Evolutionary conservation across 2,329 filamentous ascomycete species (phyloP), one percentile per base, ranked within the genome.

Genomic region (Cladosporium colombiae): DNA sequence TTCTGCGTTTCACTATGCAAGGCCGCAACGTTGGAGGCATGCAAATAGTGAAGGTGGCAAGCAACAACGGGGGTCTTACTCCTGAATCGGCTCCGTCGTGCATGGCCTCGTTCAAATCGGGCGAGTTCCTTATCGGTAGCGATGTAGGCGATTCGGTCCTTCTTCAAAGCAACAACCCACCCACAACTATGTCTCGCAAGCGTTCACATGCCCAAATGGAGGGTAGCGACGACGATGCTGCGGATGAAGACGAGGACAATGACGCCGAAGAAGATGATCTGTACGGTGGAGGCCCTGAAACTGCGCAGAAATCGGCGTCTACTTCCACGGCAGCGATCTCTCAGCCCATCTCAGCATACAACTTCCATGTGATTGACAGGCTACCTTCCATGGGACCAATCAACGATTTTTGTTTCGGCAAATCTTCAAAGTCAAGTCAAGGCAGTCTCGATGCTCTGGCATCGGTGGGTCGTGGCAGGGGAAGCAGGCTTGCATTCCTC

Each of bases 11-110:
- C 80, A 89, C 88, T 64, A 86, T 97, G 67, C 93, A 97, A 75
- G 95, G 96, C 18, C 87, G 95, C 64, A 96, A 91, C 2, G 92
- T 99, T 1, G 96, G 93, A 29, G 93, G 92, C 1, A 83, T 99
- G 67, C 87, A 85, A n/a, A 80, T 99, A 62, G 88, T 86, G 68
- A 78, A 86, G 46, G 82, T 97, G 5, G 75, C 85, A 5, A 73
- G 80, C 46, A 87, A 91, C 63, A 82, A 85, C 27, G 90, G 91
- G 11, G 89, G 90, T 8, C 76, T 79, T 33, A 68, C 91, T 11
- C 75, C 96, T 66, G 84, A 84, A 58, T 84, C 85, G 50, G 81
- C 84, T 25, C 85, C 89, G 29, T 89, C 92, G 1, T 93, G 91
- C 68, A 84, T 92, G 2, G 87, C 88, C 27, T 86, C 87, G 63